These are phyloP conservation scores for Stephania cephalantha DNA, from an alignment of 164 flowering plant genomes.

Conservation along the genomic window DNA sequence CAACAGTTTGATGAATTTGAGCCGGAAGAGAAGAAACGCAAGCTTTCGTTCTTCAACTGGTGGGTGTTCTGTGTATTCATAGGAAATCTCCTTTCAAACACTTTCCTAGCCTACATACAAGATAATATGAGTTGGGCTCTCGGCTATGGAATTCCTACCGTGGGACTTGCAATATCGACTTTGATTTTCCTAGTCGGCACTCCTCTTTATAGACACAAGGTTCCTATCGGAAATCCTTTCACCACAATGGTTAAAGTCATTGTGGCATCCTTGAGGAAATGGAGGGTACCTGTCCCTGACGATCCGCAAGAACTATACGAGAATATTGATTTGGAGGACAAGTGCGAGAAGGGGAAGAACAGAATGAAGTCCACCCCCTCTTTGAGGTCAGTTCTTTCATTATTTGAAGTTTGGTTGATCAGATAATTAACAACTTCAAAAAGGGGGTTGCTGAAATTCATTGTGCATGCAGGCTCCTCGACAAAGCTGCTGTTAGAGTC, in stretches of 20 bases:
- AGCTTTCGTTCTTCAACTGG: slow-evolving; percentile 34
- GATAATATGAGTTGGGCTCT: slow-evolving; percentile 27
- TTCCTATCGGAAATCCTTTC: slow-evolving; percentile 26
- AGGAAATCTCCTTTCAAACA: slow-evolving; percentile 27
- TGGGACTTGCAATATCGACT: slow-evolving; percentile 22
- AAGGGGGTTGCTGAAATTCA: background rate
- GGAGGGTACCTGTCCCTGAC: slow-evolving; percentile 18
- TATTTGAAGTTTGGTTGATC: background rate
- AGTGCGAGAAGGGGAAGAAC: slow-evolving; percentile 15
- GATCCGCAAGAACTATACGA: slow-evolving; percentile 30
- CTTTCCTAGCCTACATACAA: slow-evolving; percentile 28
- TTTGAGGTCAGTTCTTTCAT: slow-evolving; percentile 17
- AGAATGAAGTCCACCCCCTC: slow-evolving; percentile 20
- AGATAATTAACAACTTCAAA: background rate
- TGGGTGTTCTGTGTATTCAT: slow-evolving; percentile 33
- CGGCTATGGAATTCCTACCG: slow-evolving; percentile 30
- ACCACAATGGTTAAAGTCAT: slow-evolving; percentile 24
- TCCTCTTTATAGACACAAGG: slow-evolving; percentile 27
- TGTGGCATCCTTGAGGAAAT: slow-evolving; percentile 21
- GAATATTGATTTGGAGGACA: slow-evolving; percentile 15
- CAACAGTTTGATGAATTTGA: slow-evolving; percentile 21
- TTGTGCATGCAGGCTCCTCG: slow-evolving; percentile 13
- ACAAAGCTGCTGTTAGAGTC: slow-evolving; percentile 18
- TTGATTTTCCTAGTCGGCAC: slow-evolving; percentile 23
- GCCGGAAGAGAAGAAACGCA: slow-evolving; percentile 20